These are phyloP conservation scores for Naegleria gruberi DNA, from an alignment of 208 protist genomes.

Conservation along the genomic window DNA sequence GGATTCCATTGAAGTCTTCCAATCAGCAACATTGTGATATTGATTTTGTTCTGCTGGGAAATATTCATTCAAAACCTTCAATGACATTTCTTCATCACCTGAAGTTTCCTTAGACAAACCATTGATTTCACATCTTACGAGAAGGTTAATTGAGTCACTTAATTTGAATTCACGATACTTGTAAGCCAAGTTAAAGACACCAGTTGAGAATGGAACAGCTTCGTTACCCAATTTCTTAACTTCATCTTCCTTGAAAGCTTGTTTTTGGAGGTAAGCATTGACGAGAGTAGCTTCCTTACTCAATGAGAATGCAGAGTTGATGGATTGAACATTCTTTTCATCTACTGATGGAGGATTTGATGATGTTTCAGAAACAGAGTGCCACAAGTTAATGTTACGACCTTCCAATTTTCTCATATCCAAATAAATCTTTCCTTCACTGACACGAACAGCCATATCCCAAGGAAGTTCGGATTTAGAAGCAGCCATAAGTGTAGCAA, in stretches of 20 bases:
- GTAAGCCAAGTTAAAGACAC: not conserved
- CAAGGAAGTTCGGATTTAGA: not conserved
- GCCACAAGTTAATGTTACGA: not conserved
- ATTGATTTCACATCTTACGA: slow-evolving; percentile 11
- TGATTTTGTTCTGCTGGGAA: not conserved
- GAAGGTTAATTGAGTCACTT: not conserved
- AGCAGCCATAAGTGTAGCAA: not conserved
- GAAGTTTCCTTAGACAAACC: not conserved
- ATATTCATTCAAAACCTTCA: slow-evolving; percentile 1
- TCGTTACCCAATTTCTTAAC: not conserved
- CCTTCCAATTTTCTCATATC: not conserved
- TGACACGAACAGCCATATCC: not conserved
- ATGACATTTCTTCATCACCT: not conserved
- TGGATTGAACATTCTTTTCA: not conserved
- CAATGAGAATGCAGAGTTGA: not conserved
- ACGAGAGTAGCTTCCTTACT: not conserved
- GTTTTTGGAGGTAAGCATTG: not conserved
- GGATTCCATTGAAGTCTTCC: not conserved
- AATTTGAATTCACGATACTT: not conserved
- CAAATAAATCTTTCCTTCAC: not conserved
- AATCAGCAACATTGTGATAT: not conserved
- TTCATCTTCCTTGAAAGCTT: not conserved
- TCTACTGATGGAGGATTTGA: not conserved
- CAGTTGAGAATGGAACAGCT: not conserved
- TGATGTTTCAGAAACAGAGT: not conserved